Conservation (phyloP, 352 stramenopile genomes). For the Stephanocyclus meneghinianus region DNA sequence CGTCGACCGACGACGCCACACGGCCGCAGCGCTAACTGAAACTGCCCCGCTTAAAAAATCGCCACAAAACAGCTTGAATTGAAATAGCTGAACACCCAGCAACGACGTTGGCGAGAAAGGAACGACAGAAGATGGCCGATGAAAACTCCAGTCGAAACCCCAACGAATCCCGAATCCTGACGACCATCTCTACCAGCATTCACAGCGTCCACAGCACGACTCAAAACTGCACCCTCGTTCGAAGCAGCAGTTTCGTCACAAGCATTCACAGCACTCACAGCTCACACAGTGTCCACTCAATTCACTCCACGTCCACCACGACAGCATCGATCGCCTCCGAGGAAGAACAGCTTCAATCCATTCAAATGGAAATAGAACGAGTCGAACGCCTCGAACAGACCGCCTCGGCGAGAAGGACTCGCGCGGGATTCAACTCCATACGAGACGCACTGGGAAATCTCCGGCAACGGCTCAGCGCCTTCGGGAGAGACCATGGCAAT, state of each 20-base stretch:
- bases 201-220: conserved; percentile 20
- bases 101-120: too few relatives aligned
- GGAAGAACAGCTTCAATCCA: conserved; percentile 22
- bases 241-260: not conserved
- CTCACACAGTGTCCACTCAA: conserved; percentile 17
- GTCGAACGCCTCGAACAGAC: not conserved
- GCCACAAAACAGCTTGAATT: too few relatives aligned
- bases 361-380: conserved; percentile 23
- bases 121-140: not conserved
- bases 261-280: not conserved
- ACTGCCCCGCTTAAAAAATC: too few relatives aligned
- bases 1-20: too few relatives aligned
- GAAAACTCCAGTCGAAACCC: not conserved
- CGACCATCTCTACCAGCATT: conserved; percentile 14
- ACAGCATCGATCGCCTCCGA: conserved; percentile 10
- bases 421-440: conserved; percentile 68
- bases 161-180: conserved; percentile 14
- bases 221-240: conserved; percentile 5
- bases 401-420: not conserved
- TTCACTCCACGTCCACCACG: conserved; percentile 23
- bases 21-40: too few relatives aligned
- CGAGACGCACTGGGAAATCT: conserved; percentile 55
- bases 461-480: conserved; percentile 33
- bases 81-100: too few relatives aligned
- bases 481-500: not conserved